A percentile compares a stretch with the other conserved stretches of the same genome.
Conservation (phyloP, 2,329 filamentous ascomycete genomes). For the Bretziella fagacearum region DNA sequence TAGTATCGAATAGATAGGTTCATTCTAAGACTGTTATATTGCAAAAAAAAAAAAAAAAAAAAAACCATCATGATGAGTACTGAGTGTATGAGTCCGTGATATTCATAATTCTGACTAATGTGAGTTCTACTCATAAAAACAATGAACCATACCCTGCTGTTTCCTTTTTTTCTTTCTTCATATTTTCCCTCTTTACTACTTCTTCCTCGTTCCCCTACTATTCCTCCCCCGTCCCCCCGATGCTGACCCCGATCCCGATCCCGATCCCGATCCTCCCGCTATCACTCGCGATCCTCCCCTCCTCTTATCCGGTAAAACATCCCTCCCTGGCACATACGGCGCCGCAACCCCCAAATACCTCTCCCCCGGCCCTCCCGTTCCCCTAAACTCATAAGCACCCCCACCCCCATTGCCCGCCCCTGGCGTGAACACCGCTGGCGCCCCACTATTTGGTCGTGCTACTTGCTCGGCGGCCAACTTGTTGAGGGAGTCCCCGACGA, state of each 20-base stretch:
- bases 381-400: constrained; percentile 35
- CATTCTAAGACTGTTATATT: too few species aligned
- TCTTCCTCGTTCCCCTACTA: too few species aligned
- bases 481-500: constrained; percentile 62
- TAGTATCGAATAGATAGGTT: too few species aligned
- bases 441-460: constrained; percentile 40
- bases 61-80: background rate
- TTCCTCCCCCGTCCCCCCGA: too few species aligned
- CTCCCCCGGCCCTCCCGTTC: constrained; percentile 21
- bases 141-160: background rate
- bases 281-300: constrained; percentile 15
- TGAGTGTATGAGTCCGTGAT: too few species aligned
- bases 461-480: constrained; percentile 70
- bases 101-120: too few species aligned
- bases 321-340: constrained; percentile 37
- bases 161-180: background rate
- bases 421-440: constrained; percentile 28
- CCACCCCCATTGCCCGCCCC: constrained; percentile 15
- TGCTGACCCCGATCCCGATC: too few species aligned
- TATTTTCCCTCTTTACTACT: constrained; percentile 6
- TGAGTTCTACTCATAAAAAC: background rate
- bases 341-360: constrained; percentile 35
- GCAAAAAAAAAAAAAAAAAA: background rate
- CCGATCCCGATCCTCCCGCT: too few species aligned
- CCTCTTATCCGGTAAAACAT: constrained; percentile 28